Conservation (phyloP, 2,329 filamentous ascomycete genomes). For the Clarireedia sp. region DNA sequence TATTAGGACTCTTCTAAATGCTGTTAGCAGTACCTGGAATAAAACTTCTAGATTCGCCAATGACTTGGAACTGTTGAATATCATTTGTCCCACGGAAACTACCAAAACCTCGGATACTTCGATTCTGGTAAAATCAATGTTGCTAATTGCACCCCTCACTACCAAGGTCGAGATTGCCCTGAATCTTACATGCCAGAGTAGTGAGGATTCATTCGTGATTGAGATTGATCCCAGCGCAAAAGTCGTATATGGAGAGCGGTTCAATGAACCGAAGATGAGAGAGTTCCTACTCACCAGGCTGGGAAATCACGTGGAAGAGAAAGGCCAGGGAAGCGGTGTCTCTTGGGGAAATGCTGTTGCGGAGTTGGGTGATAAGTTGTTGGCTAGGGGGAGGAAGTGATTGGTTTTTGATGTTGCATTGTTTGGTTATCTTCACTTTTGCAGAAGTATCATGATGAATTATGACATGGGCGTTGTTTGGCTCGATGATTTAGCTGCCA, state of each 20-base stretch:
- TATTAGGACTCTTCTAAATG: constrained; percentile 48
- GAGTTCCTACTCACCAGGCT: constrained; percentile 58
- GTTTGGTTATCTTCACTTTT: too few species aligned
- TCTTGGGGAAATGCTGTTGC: constrained; percentile 48
- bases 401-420: too few species aligned
- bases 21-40: constrained; percentile 59
- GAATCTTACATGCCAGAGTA: constrained; percentile 41
- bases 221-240: constrained; percentile 45
- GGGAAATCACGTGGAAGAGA: constrained; percentile 27
- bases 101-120: constrained; percentile 56
- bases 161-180: constrained; percentile 62
- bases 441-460: too few species aligned
- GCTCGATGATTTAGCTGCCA: too few species aligned
- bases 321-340: constrained; percentile 31
- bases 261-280: constrained; percentile 67
- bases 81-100: constrained; percentile 58
- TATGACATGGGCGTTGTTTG: too few species aligned
- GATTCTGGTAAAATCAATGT: constrained; percentile 50
- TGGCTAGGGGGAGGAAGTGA: constrained; percentile 48
- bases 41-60: constrained; percentile 50
- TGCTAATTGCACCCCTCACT: constrained; percentile 56
- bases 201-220: constrained; percentile 46
- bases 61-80: constrained; percentile 53
- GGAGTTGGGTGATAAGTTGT: constrained; percentile 47
- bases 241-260: constrained; percentile 70